phyloP scores from a whole-genome alignment of 768 basidiomycete genomes.

The Pseudohyphozyma bogoriensis region DNA sequence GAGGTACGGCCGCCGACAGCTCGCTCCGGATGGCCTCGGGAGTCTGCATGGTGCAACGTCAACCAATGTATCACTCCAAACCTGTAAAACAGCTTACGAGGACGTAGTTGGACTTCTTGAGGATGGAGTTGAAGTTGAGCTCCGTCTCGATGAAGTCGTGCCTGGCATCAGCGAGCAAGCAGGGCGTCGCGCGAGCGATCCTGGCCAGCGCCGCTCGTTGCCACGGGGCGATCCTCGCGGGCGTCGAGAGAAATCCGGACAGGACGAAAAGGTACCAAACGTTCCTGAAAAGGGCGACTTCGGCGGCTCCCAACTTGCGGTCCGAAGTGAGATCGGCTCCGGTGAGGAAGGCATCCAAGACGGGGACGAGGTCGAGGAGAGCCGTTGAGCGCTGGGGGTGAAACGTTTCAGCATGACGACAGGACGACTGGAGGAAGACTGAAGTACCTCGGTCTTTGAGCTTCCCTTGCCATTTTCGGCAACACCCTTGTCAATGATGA shows the following conservation, averaged over 20 bases:
- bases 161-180: slow-evolving; percentile 68
- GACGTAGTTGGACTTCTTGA: slow-evolving; percentile 59
- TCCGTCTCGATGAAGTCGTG: slow-evolving; percentile 76
- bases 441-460: not conserved
- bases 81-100: slow-evolving; percentile 30
- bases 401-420: not conserved
- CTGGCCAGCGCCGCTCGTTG: slow-evolving; percentile 61
- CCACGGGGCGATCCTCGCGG: slow-evolving; percentile 46
- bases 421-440: not conserved
- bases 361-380: slow-evolving; percentile 74
- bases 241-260: slow-evolving; percentile 57
- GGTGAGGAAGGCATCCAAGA: slow-evolving; percentile 74
- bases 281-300: slow-evolving; percentile 73
- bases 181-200: slow-evolving; percentile 78
- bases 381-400: slow-evolving; percentile 57
- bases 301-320: slow-evolving; percentile 46
- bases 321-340: slow-evolving; percentile 61
- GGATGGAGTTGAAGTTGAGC: slow-evolving; percentile 82
- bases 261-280: slow-evolving; percentile 89
- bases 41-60: slow-evolving; percentile 32
- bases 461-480: slow-evolving; percentile 45
- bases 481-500: slow-evolving; percentile 80
- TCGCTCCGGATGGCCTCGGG: slow-evolving; percentile 51
- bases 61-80: not conserved
- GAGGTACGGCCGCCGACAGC: slow-evolving; percentile 56